Percentiles rank a stretch among this genome's conserved stretches.
Conservation (phyloP, 176 grass and related monocot genomes). For the Thinopyrum elongatum region DNA sequence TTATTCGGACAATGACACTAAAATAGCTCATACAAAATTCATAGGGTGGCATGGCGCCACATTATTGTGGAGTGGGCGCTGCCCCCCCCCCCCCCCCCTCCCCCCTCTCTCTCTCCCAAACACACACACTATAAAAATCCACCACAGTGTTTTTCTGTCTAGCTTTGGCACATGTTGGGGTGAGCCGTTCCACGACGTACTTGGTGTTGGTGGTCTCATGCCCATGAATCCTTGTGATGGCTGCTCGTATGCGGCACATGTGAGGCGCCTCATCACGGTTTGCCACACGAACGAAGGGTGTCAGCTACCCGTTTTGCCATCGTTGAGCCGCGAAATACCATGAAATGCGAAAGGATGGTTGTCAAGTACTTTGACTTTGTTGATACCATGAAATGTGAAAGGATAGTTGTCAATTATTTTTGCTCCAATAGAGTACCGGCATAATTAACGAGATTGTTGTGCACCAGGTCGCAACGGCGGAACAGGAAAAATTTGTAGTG, state of each 20-base stretch:
- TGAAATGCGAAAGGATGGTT: not conserved
- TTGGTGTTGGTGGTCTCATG: too few relatives aligned
- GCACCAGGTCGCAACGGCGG: too few relatives aligned
- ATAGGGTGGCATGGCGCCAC: not conserved
- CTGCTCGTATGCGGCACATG: not conserved
- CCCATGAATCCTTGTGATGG: too few relatives aligned
- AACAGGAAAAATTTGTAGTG: accelerated
- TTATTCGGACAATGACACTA: not conserved
- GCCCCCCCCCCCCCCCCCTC: not conserved
- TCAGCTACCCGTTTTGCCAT: not conserved
- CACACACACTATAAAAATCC: too few relatives aligned
- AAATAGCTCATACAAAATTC: not conserved
- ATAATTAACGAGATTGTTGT: not conserved
- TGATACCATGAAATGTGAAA: not conserved
- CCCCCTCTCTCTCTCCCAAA: too few relatives aligned
- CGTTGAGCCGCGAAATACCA: not conserved
- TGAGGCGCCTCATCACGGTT: not conserved
- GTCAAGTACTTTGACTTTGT: too few relatives aligned
- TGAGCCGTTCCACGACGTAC: too few relatives aligned
- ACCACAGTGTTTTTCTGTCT: too few relatives aligned
- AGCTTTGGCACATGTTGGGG: too few relatives aligned
- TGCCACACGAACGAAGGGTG: not conserved
- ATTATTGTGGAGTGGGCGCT: too few relatives aligned
- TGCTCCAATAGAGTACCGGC: not conserved
- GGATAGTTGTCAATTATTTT: not conserved